Conservation (phyloP, 768 basidiomycete genomes). For the Tubosaeta brunneosetosa region DNA sequence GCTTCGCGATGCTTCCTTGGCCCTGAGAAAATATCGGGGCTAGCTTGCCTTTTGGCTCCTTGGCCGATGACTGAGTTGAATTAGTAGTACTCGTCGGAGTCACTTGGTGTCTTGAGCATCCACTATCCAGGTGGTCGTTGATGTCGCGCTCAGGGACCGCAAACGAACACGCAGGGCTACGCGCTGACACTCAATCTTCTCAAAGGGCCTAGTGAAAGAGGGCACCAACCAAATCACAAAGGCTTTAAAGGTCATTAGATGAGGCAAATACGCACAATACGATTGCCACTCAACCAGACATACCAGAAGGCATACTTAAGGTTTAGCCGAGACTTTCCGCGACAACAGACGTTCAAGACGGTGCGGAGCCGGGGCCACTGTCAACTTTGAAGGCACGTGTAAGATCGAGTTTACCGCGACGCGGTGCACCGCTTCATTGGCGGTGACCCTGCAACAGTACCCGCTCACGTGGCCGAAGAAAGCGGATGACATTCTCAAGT, state of each 20-base stretch:
- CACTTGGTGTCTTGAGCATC: slow-evolving; percentile 31
- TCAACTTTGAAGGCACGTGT: too few species aligned
- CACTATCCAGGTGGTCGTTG: slow-evolving; percentile 49
- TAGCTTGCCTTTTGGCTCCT: slow-evolving; percentile 24
- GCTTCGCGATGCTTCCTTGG: slow-evolving; percentile 6
- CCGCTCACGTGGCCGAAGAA: too few species aligned
- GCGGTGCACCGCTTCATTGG: too few species aligned
- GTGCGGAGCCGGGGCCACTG: too few species aligned
- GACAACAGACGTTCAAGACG: too few species aligned
- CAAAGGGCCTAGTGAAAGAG: not conserved
- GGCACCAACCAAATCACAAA: slow-evolving; percentile 20
- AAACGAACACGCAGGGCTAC: slow-evolving; percentile 48
- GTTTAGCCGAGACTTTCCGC: too few species aligned
- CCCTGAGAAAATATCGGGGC: slow-evolving; percentile 41
- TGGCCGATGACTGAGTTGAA: slow-evolving; percentile 1
- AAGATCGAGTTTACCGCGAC: too few species aligned
- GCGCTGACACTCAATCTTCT: not conserved
- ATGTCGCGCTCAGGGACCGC: slow-evolving; percentile 39
- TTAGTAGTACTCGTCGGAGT: not conserved
- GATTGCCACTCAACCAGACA: not conserved
- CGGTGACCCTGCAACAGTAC: too few species aligned
- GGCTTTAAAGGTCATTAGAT: not conserved
- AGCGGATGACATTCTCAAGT: too few species aligned
- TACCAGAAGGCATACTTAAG: slow-evolving; percentile 15
- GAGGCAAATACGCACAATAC: not conserved